Evolutionary conservation across 2,329 filamentous ascomycete genomes (phyloP).

Genomic region (Aspergillus glaucus): DNA sequence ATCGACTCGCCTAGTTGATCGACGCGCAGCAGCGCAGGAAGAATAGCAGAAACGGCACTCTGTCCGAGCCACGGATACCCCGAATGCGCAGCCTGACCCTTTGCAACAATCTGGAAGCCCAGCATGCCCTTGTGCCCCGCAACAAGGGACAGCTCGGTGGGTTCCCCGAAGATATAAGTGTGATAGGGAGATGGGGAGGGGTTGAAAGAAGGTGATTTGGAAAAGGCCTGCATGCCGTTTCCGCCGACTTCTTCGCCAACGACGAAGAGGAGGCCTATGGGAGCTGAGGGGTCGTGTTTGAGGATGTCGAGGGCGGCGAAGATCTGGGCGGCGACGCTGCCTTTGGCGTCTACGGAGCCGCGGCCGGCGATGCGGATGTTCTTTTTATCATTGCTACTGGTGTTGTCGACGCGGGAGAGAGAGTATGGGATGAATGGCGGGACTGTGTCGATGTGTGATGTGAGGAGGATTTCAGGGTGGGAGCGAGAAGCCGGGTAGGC

Average conservation of each 20-base stretch:
- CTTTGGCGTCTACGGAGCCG: slow-evolving; percentile 43
- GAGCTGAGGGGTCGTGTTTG: slow-evolving; percentile 28
- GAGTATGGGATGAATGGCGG: slow-evolving; percentile 45
- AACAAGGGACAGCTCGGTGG: slow-evolving; percentile 80
- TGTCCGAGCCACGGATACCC: slow-evolving; percentile 88
- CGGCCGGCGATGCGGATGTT: slow-evolving; percentile 38
- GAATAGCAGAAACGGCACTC: slow-evolving; percentile 74
- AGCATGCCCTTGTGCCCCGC: slow-evolving; percentile 87
- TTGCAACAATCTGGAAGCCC: slow-evolving; percentile 59
- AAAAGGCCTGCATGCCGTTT: slow-evolving; percentile 65
- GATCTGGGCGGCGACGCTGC: slow-evolving; percentile 39
- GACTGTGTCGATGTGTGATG: slow-evolving; percentile 75
- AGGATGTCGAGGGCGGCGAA: slow-evolving; percentile 44
- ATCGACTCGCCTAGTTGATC: slow-evolving; percentile 50
- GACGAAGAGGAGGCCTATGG: slow-evolving; percentile 52
- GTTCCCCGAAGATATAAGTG: slow-evolving; percentile 84
- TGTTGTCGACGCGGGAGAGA: slow-evolving; percentile 40
- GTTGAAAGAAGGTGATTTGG: slow-evolving; percentile 42
- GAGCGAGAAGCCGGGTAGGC: slow-evolving; percentile 46
- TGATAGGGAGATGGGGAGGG: slow-evolving; percentile 46
- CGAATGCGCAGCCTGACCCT: slow-evolving; percentile 75
- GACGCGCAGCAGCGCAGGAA: slow-evolving; percentile 63
- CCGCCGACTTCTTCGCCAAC: slow-evolving; percentile 80
- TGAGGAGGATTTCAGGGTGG: slow-evolving; percentile 37
- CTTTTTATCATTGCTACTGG: slow-evolving; percentile 6